Evolutionary conservation across 2,329 filamentous ascomycete species (phyloP).

Genomic region (Byssochlamys sp.): DNA sequence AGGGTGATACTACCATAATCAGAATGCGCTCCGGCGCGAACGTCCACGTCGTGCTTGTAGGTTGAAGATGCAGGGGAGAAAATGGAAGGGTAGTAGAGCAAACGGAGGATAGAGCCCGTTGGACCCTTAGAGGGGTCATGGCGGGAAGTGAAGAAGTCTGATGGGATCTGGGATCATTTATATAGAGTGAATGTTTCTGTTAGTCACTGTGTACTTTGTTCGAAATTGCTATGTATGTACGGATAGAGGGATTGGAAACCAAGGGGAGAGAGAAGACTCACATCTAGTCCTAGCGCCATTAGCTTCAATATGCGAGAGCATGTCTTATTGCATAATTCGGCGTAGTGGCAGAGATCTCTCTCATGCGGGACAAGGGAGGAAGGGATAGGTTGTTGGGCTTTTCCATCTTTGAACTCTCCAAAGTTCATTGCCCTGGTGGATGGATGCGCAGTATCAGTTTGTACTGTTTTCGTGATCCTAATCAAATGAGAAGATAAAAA

Average conservation of each 20-base stretch:
- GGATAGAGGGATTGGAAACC: background rate
- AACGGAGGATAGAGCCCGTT: conserved; percentile 54
- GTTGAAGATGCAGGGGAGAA: conserved; percentile 32
- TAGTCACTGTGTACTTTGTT: background rate
- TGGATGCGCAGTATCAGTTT: conserved; percentile 1
- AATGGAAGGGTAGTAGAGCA: conserved; percentile 62
- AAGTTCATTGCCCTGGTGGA: conserved; percentile 75
- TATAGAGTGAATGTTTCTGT: background rate
- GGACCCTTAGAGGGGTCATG: conserved; percentile 46
- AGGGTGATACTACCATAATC: conserved; percentile 66
- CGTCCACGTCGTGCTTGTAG: conserved; percentile 48
- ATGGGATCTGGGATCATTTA: conserved; percentile 27
- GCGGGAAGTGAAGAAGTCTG: conserved; percentile 51
- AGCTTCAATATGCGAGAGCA: conserved; percentile 65
- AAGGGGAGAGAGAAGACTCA: conserved; percentile 23
- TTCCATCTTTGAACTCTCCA: conserved; percentile 60
- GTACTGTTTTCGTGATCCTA: background rate
- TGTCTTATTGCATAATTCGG: conserved; percentile 59
- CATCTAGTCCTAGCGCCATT: conserved; percentile 66
- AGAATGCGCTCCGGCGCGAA: conserved; percentile 83
- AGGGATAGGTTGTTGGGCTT: conserved; percentile 69
- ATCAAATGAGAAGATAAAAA: background rate
- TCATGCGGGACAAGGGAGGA: conserved; percentile 51
- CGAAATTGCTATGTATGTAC: background rate
- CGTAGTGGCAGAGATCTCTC: conserved; percentile 56